Percentiles rank a stretch among this genome's conserved stretches.
Evolutionary conservation across 2,329 filamentous ascomycete genomes (phyloP).

Genomic region (Zymoseptoria ardabiliae): DNA sequence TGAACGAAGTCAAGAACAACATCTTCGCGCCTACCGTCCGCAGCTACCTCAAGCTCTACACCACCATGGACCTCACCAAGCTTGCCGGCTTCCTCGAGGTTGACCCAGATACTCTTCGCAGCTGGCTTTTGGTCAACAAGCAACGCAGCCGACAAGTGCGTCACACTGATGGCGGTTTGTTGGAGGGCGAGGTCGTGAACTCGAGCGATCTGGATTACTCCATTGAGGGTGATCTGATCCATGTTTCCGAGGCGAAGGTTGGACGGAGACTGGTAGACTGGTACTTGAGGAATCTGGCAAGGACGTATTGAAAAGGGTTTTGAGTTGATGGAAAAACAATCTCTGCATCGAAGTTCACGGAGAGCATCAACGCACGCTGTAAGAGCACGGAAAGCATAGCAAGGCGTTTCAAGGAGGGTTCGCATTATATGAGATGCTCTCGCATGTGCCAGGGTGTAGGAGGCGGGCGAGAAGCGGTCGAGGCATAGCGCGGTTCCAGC

Average conservation of each 20-base stretch:
- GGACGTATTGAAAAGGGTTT: slow-evolving; percentile 64
- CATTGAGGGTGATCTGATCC: slow-evolving; percentile 92
- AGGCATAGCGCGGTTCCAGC: too few species aligned
- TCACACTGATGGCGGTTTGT: slow-evolving; percentile 81
- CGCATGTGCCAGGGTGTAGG: background rate
- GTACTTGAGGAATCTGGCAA: slow-evolving; percentile 94
- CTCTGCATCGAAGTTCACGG: background rate
- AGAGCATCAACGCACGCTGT: background rate
- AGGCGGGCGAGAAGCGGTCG: background rate
- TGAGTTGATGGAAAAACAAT: background rate
- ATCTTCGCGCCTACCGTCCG: slow-evolving; percentile 97
- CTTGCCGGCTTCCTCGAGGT: slow-evolving; percentile 95
- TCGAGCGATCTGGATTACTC: slow-evolving; percentile 96
- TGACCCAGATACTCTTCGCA: slow-evolving; percentile 88
- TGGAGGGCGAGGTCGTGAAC: slow-evolving; percentile 89
- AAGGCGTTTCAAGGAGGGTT: slow-evolving; percentile 1
- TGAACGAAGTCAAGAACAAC: slow-evolving; percentile 99
- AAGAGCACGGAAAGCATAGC: slow-evolving; percentile 6
- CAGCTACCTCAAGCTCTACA: slow-evolving; percentile 98
- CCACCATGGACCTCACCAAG: slow-evolving; percentile 98
- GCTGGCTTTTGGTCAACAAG: slow-evolving; percentile 95
- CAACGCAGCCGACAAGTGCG: slow-evolving; percentile 94
- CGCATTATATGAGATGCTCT: background rate
- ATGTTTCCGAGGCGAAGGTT: slow-evolving; percentile 98
- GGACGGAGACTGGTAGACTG: slow-evolving; percentile 95